These are phyloP conservation scores for Trypanosoma melophagium DNA, from an alignment of 208 protist genomes.

Conservation along the genomic window DNA sequence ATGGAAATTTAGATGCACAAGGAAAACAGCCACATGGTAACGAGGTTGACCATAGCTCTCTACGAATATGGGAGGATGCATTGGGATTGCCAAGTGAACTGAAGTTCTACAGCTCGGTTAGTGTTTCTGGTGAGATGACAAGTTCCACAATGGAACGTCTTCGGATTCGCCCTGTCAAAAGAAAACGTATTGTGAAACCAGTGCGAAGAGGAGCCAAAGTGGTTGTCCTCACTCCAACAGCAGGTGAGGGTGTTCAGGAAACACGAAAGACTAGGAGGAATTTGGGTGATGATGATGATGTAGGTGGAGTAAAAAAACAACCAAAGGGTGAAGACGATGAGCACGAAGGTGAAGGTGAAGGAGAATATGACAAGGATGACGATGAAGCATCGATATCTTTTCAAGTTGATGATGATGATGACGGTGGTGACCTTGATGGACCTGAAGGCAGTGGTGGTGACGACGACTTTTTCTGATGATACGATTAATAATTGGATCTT, in stretches of 20 bases:
- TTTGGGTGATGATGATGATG: conserved; percentile 19
- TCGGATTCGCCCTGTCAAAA: conserved; percentile 42
- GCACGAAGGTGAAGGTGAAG: conserved; percentile 32
- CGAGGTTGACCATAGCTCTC: conserved; percentile 6
- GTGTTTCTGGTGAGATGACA: conserved; percentile 15
- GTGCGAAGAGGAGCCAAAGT: conserved; percentile 73
- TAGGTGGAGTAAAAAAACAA: conserved; percentile 2
- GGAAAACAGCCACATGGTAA: background rate
- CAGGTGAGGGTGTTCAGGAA: conserved; percentile 8
- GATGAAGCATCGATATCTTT: conserved; percentile 41
- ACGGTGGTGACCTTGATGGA: conserved; percentile 41
- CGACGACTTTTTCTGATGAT: conserved; percentile 42
- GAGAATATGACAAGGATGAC: conserved; percentile 51
- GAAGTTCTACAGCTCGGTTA: conserved; percentile 26
- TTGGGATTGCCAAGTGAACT: conserved; percentile 47
- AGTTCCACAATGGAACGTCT: conserved; percentile 32
- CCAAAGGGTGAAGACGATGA: conserved; percentile 20
- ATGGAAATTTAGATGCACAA: background rate
- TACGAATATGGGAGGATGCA: conserved; percentile 21
- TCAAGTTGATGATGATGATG: conserved; percentile 69
- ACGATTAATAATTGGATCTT: no score
- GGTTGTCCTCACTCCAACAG: conserved; percentile 30
- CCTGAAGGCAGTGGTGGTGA: conserved; percentile 42
- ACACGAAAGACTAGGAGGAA: conserved; percentile 7
- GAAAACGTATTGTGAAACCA: conserved; percentile 49